These are phyloP conservation scores for Sphenostylis stenocarpa DNA, from an alignment of 306 rosid species.

Conservation along the genomic window DNA sequence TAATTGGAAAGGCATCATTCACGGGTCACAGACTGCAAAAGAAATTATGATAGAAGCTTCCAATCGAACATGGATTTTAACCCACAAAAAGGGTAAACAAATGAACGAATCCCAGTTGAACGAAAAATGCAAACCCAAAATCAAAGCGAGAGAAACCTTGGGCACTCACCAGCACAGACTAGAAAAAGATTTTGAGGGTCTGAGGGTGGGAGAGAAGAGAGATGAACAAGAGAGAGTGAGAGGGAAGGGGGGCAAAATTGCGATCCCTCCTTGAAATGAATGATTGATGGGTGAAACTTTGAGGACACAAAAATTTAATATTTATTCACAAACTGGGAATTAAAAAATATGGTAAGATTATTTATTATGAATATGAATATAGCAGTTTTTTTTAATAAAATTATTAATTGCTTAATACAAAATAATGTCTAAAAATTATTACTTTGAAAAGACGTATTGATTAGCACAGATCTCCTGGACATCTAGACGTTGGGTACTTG, in stretches of 20 bases:
- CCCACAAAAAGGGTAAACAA: not conserved
- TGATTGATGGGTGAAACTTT: constrained; percentile 59
- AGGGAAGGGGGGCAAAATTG: not conserved
- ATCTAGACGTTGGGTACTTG: constrained; percentile 52
- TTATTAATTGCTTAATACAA: not conserved
- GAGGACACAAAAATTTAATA: constrained; percentile 28
- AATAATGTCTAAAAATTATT: constrained; percentile 24
- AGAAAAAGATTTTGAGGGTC: constrained; percentile 23
- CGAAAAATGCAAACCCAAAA: not conserved
- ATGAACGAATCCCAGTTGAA: not conserved
- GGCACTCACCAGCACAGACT: constrained; percentile 42
- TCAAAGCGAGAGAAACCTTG: constrained; percentile 21
- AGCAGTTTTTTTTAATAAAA: not conserved
- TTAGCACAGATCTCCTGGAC: constrained; percentile 15
- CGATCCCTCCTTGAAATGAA: constrained; percentile 53
- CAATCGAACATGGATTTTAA: constrained; percentile 10
- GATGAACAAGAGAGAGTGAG: constrained; percentile 17
- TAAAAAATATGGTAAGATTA: not conserved
- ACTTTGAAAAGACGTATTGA: constrained; percentile 36
- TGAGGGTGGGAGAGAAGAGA: constrained; percentile 29
- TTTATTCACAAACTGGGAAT: constrained; percentile 22
- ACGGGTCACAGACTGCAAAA: not conserved
- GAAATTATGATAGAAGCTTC: not conserved
- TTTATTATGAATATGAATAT: constrained; percentile 2
- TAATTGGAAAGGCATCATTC: constrained; percentile 26